phyloP scores from a whole-genome alignment of 495 filamentous ascomycete genomes.

The Penicillium maclennaniae region DNA sequence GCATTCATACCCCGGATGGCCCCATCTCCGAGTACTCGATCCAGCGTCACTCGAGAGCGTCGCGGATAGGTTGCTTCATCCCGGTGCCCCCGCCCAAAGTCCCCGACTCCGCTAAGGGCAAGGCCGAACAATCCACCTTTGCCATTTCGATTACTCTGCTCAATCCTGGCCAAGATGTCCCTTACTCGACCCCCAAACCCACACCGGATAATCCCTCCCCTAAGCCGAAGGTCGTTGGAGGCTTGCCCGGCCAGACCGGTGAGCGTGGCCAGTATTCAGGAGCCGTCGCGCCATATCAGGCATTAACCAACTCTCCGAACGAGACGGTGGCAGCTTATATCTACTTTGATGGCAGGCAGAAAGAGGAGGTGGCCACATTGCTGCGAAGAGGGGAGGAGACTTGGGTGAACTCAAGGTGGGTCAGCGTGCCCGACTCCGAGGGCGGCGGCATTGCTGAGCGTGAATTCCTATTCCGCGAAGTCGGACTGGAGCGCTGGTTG shows the following conservation, averaged over 20 bases:
- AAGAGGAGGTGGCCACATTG: conserved; percentile 96
- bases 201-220: conserved; percentile 69
- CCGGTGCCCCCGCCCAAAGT: conserved; percentile 87
- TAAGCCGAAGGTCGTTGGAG: conserved; percentile 72
- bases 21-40: conserved; percentile 90
- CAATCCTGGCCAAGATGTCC: conserved; percentile 80
- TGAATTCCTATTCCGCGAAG: conserved; percentile 96
- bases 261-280: conserved; percentile 53
- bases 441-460: conserved; percentile 92
- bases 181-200: conserved; percentile 80
- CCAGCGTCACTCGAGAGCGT: conserved; percentile 84
- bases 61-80: conserved; percentile 94
- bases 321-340: conserved; percentile 98
- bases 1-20: conserved; percentile 87
- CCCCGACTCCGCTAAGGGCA: conserved; percentile 57
- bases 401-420: conserved; percentile 98
- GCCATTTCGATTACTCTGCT: conserved; percentile 95
- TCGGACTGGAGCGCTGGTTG: conserved; percentile 92
- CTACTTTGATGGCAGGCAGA: conserved; percentile 92
- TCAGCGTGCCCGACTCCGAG: conserved; percentile 85
- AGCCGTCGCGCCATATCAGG: conserved; percentile 77
- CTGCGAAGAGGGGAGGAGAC: conserved; percentile 93
- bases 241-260: conserved; percentile 53
- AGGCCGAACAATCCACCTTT: conserved; percentile 88
- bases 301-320: conserved; percentile 82